Evolutionary conservation across 2,329 filamentous ascomycete genomes (phyloP).

Genomic region (Metarhizium album): DNA sequence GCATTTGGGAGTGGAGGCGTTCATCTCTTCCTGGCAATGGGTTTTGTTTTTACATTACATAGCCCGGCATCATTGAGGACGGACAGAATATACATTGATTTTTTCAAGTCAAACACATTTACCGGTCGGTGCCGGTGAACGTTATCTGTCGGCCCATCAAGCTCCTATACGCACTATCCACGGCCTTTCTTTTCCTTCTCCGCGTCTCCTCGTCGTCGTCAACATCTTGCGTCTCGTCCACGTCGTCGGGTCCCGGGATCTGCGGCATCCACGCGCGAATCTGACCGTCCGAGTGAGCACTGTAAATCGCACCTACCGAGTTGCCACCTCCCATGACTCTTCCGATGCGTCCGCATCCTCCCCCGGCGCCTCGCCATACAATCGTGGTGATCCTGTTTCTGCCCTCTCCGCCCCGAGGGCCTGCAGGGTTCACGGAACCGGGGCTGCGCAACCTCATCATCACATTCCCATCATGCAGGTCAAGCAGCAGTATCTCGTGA

Average conservation of each 20-base stretch:
- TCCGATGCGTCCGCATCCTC: conserved; percentile 45
- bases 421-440: conserved; percentile 37
- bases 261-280: conserved; percentile 69
- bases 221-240: conserved; percentile 34
- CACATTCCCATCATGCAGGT: conserved; percentile 66
- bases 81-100: too few species aligned
- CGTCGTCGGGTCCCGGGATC: conserved; percentile 37
- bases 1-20: neutral
- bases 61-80: neutral
- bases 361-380: conserved; percentile 57
- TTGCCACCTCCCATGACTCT: conserved; percentile 49
- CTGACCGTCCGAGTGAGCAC: conserved; percentile 72
- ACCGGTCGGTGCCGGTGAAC: conserved; percentile 34
- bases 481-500: conserved; percentile 67
- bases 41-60: neutral
- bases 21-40: neutral
- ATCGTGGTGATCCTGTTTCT: conserved; percentile 63
- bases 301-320: conserved; percentile 54
- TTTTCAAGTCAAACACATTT: neutral
- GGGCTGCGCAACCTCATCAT: conserved; percentile 60
- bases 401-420: conserved; percentile 36
- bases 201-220: conserved; percentile 34
- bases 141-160: conserved; percentile 64
- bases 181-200: conserved; percentile 59
- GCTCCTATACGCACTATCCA: conserved; percentile 71